Evolutionary conservation across 202 grass and related monocot genomes (phyloP).

Genomic region (Zoysia matrella): DNA sequence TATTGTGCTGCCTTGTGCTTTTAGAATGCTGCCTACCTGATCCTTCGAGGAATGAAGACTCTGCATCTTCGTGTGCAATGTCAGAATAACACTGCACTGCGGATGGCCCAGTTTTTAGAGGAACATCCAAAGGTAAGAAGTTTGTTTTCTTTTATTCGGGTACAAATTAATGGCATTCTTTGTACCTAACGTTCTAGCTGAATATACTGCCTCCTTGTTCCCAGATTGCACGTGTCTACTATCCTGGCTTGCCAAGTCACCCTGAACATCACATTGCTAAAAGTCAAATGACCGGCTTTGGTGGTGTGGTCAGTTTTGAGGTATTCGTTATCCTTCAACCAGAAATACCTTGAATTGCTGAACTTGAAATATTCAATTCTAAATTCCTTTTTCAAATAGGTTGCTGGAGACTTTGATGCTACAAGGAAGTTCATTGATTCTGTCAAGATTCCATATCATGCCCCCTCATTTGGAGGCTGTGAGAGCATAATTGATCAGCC

Average conservation of each 20-base stretch:
- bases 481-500: constrained; percentile 98
- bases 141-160: constrained; percentile 4
- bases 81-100: constrained; percentile 89
- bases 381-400: constrained; percentile 42
- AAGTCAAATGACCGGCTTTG: constrained; percentile 96
- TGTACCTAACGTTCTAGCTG: constrained; percentile 29
- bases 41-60: constrained; percentile 98
- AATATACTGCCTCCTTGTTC: constrained; percentile 23
- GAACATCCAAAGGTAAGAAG: constrained; percentile 88
- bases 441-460: constrained; percentile 92
- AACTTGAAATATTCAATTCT: constrained; percentile 5
- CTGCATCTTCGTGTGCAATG: constrained; percentile 96
- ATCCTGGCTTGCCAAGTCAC: constrained; percentile 92
- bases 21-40: constrained; percentile 98
- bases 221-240: constrained; percentile 86
- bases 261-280: constrained; percentile 98
- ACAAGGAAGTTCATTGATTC: constrained; percentile 93
- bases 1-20: constrained; percentile 35
- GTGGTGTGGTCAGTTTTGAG: constrained; percentile 99
- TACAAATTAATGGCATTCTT: not conserved
- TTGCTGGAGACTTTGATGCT: constrained; percentile 79
- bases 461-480: constrained; percentile 95
- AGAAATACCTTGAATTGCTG: not conserved
- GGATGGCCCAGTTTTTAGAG: constrained; percentile 99
- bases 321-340: constrained; percentile 43